Evolutionary conservation across 1,139 yeast genomes (phyloP).

Genomic region (Debaryomyces robertsiae): DNA sequence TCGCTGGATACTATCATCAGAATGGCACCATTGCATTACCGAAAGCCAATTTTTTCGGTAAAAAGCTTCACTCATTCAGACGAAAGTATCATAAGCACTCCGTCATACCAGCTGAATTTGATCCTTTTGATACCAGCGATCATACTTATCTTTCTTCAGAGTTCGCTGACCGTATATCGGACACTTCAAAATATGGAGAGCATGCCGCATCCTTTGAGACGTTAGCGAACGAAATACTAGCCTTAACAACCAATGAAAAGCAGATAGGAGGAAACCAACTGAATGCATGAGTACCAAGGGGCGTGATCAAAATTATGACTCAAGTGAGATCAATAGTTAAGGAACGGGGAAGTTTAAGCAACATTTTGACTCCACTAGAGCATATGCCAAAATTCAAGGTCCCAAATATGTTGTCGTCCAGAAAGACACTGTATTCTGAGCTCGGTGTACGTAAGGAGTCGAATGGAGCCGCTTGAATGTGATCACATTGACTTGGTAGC

Average conservation of each 20-base stretch:
- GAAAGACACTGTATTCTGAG: no score
- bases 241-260: background rate
- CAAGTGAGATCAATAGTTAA: no score
- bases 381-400: no score
- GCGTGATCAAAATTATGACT: no score
- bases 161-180: background rate
- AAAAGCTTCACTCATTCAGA: constrained; percentile 2
- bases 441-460: no score
- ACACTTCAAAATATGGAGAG: background rate
- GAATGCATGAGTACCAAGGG: no score
- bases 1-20: background rate
- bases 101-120: background rate
- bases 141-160: background rate
- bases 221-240: background rate
- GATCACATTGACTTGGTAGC: no score
- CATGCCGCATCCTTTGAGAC: background rate
- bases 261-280: no score
- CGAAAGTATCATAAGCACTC: constrained; percentile 1
- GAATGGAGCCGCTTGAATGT: no score
- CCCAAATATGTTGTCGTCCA: no score
- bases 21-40: constrained; percentile 7
- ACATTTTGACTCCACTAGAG: constrained; percentile 3
- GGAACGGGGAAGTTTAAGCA: constrained; percentile 4
- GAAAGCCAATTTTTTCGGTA: constrained; percentile 6
- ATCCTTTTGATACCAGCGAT: background rate